Base-by-base conservation (phyloP, 148 eudicot genomes). In the Amaranthus cruentus region DNA sequence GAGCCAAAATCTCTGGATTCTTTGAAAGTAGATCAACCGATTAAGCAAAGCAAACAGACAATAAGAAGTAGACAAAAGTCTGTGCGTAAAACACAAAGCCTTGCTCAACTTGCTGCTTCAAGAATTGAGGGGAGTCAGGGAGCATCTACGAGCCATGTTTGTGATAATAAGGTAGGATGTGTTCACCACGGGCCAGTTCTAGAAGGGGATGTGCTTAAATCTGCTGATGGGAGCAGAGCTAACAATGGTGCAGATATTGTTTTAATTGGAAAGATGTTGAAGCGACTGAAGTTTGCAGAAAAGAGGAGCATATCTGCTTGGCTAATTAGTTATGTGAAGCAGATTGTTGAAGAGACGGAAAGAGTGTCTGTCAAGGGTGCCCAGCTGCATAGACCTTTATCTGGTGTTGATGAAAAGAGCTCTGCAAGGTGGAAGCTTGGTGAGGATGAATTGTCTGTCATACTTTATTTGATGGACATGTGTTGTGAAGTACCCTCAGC, bases 41-140 rank as follows among this genome's bases (percentile, higher is more conserved):
- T 87, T 73, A 96, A 96, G 81, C 86, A 87, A 53, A 80, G 85
- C 83, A 92, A 92, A 77, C 97, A 90, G 81, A 86, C 89, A 1
- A 57, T 92, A 47, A 86, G 96, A 77, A 90, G 99, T 51, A 87
- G 99, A 86, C 97, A 88, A 80, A 95, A 92, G 69, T 66, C 81
- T 51, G 96, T 87, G 60, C 97, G 96, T 62, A 96, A 92, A 79
- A 96, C 97, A 70, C 97, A 92, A 82, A 96, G 96, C 79, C 96
- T 96, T 77, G 92, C 92, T 59, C 99, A 96, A 68, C 81, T 96
- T 78, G 92, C 91, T 3, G 83, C 94, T 73, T 87, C 99, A 38
- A 85, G 99, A 76, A 96, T 92, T 75, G 99, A 96, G 81, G 87
- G 92, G 76, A 96, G 99, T 79, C 97, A 90, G 78, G 97, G 99